Conservation (phyloP, 371 early-diverging fungal species). For the Rhizopus arrhizus region DNA sequence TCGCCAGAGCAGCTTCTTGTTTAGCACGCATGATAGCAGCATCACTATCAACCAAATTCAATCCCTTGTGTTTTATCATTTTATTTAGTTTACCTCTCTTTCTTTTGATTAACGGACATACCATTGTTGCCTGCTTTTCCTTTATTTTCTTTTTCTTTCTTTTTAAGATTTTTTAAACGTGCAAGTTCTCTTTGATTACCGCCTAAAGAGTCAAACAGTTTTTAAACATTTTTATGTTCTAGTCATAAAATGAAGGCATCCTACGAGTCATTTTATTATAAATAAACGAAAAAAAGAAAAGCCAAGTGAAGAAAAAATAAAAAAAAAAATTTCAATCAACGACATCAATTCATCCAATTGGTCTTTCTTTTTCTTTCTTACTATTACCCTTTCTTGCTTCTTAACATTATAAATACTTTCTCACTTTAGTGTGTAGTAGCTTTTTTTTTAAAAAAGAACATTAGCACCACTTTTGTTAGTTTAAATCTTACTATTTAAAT, state of each 20-base stretch:
- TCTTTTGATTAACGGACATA: slow-evolving; percentile 49
- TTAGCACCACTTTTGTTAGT: too few species aligned
- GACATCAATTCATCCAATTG: background rate
- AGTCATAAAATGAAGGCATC: background rate
- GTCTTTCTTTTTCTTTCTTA: background rate
- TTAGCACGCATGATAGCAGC: slow-evolving; percentile 64
- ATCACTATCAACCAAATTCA: slow-evolving; percentile 37
- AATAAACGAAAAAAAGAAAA: background rate
- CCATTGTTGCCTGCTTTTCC: slow-evolving; percentile 46
- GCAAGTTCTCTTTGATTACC: slow-evolving; percentile 65
- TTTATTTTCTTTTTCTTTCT: slow-evolving; percentile 45
- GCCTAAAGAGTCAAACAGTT: slow-evolving; percentile 28
- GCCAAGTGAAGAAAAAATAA: background rate
- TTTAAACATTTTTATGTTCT: background rate
- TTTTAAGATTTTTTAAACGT: slow-evolving; percentile 58
- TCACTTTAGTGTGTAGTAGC: too few species aligned
- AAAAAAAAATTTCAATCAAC: background rate
- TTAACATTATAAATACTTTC: background rate
- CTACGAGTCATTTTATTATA: slow-evolving; percentile 3
- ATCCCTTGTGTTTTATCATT: background rate
- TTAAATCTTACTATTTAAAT: too few species aligned
- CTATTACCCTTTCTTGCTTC: background rate
- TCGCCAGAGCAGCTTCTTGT: slow-evolving; percentile 55
- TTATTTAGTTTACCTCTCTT: slow-evolving; percentile 47
- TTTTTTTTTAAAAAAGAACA: too few species aligned